Percentiles rank a stretch among this genome's conserved stretches.
These are phyloP conservation scores for Striga asiatica DNA, from an alignment of 257 asterid species.

Conservation along the genomic window DNA sequence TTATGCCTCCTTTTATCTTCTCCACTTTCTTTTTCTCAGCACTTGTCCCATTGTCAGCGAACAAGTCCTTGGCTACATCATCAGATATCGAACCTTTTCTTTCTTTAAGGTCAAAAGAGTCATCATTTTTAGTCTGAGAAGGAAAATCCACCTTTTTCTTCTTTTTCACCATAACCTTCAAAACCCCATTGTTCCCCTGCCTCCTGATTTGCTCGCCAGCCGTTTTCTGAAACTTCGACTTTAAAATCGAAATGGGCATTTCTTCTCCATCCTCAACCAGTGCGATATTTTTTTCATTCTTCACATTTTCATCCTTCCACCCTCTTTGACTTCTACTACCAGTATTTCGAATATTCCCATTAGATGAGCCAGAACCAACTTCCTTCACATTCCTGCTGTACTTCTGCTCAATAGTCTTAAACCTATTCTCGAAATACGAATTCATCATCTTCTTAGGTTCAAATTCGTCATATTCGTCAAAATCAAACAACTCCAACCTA, in stretches of 20 bases:
- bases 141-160: slow-evolving; percentile 43
- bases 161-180: slow-evolving; percentile 90
- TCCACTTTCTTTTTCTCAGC: too few species aligned
- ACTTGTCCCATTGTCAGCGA: background rate
- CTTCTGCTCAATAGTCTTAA: slow-evolving; percentile 20
- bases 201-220: slow-evolving; percentile 61
- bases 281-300: too few species aligned
- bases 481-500: slow-evolving; percentile 75
- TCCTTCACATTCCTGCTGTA: slow-evolving; percentile 27
- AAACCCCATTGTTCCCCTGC: slow-evolving; percentile 94
- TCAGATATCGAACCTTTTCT: slow-evolving; percentile 32
- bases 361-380: too few species aligned
- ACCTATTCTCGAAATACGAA: slow-evolving; percentile 27
- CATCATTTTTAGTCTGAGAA: slow-evolving; percentile 23
- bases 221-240: slow-evolving; percentile 40
- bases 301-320: too few species aligned
- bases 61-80: slow-evolving; percentile 31
- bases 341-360: too few species aligned
- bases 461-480: slow-evolving; percentile 71
- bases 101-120: slow-evolving; percentile 25
- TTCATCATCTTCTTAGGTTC: slow-evolving; percentile 50
- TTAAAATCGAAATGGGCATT: slow-evolving; percentile 52
- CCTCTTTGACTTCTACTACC: too few species aligned
- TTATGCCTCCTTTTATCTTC: too few species aligned
- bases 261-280: slow-evolving; percentile 55